These are phyloP conservation scores for Teratosphaeria gauchensis DNA, from an alignment of 2,329 filamentous ascomycete genomes.

Conservation along the genomic window DNA sequence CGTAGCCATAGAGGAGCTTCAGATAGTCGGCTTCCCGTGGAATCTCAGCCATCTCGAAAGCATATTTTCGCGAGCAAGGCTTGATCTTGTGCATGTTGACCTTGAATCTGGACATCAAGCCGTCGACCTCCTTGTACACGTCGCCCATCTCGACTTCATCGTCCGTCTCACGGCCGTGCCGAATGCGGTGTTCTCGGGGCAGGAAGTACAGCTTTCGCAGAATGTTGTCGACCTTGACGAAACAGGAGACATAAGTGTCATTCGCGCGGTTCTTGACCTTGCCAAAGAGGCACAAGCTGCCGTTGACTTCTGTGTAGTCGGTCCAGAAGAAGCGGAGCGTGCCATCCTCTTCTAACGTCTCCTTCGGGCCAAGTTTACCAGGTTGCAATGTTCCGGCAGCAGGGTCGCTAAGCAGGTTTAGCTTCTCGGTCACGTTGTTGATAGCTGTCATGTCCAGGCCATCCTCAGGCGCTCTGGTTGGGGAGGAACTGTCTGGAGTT, in stretches of 20 bases:
- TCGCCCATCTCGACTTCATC: slow-evolving; percentile 79
- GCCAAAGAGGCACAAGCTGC: slow-evolving; percentile 85
- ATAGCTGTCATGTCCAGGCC: slow-evolving; percentile 67
- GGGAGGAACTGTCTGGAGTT: slow-evolving; percentile 68
- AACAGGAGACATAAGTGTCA: slow-evolving; percentile 74
- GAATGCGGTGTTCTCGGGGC: slow-evolving; percentile 57
- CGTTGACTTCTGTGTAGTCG: slow-evolving; percentile 88
- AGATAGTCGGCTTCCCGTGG: slow-evolving; percentile 86
- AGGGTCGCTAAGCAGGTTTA: slow-evolving; percentile 76
- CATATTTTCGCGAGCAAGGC: slow-evolving; percentile 79
- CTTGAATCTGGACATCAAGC: slow-evolving; percentile 75
- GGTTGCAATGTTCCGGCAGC: slow-evolving; percentile 53
- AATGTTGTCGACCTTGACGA: slow-evolving; percentile 93
- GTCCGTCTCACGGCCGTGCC: slow-evolving; percentile 56
- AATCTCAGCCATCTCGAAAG: slow-evolving; percentile 80
- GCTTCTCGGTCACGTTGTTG: slow-evolving; percentile 75
- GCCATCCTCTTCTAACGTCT: slow-evolving; percentile 89
- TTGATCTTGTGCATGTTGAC: slow-evolving; percentile 93
- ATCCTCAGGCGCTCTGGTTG: slow-evolving; percentile 49
- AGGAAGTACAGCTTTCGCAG: slow-evolving; percentile 87
- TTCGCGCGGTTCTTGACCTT: slow-evolving; percentile 88
- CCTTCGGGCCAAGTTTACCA: slow-evolving; percentile 72
- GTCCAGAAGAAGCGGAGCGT: slow-evolving; percentile 94
- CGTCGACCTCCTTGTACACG: slow-evolving; percentile 82
- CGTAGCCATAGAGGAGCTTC: slow-evolving; percentile 92